Base-by-base conservation (phyloP, 768 basidiomycete genomes). In the Tricholoma matsutake region DNA sequence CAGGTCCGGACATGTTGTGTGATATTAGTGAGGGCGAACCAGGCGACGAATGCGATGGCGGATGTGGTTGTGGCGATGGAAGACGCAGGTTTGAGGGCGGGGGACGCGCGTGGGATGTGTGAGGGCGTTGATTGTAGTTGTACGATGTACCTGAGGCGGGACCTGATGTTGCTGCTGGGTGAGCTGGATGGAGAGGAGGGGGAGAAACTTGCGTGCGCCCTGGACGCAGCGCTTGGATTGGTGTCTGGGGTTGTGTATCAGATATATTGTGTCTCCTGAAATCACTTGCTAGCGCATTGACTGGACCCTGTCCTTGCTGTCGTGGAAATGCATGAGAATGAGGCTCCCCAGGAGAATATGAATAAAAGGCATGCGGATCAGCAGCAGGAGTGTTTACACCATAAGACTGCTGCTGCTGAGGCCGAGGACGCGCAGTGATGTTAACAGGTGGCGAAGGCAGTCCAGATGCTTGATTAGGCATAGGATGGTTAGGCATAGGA, bases 261-360 rank as follows among this genome's bases (percentile, higher is more conserved):
- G 76, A 74, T 20, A 81, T 67, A n/a, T 63, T 70, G 25, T 78
- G 73, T 37, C 72, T 69, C 41, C 70, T 71, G 58, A 83, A 78
- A 49, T 77, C 75, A 60, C 78, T 72, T 4, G 73, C 64, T 16
- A 81, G 70, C 16, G 72, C 64, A 56, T 69, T 51, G 22, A 78
- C 65, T 34, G 73, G 63, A 62, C 73, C 70, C 52, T 71, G 69
- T 25, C 39, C 51, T n/a, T 49, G 14, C 25, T 45, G 56, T 39
- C 25, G 13, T 54, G 35, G 58, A 10, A 49, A 25, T 18, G 35
- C 13, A 37, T 52, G 43, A 37, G 64, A 61, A 14, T 43, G 34
- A 32, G 55, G 16, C 20, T 11, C 37, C 16, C 55, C 37, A 22
- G n/a, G n/a, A n/a, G 25, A 8, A 16, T 22, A 20, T 6, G 25